Evolutionary conservation across 108 stramenopile genomes (phyloP), one percentile per base, ranked within the genome.

Genomic region (Discostella pseudostelligera): DNA sequence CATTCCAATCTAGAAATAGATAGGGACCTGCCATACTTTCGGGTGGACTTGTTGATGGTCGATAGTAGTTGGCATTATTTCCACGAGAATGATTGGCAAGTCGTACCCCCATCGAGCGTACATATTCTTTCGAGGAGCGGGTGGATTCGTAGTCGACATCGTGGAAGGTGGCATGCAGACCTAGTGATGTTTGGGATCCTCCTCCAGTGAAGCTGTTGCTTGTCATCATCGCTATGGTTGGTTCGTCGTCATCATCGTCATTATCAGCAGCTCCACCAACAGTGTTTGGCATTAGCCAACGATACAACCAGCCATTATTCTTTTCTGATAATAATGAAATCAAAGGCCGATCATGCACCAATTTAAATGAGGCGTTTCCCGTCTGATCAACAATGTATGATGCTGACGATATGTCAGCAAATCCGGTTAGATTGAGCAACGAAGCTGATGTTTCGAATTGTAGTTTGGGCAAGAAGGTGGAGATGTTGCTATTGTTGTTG

Each of bases 351-450:
- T 87, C 84, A 63, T 93, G 91, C 3, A 43, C 49, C 20, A 83
- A 64, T 17, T 37, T 44, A 26, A 84, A 78, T 14, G 80, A 49
- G 0, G 85, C 57, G 13, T 63, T 62, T 7, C 83, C 67, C n/a
- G 85, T 79, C 53, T 89, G 85, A 63, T 93, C 89, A 19, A 90
- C 79, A 20, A 84, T 75, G 61, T 93, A 93, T 17, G 62, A 66
- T 9, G 86, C 57, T 12, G 65, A 36, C 4, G 87, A 83, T 3
- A 77, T 73, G 57, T 93, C 92, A 10, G 83, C 61, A 57, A 69
- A 68, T 28, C 92, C 92, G 17, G 87, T 75, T 4, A 90, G 47
- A 62, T 93, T 93, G 19, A 73, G 67, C 20, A 90, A 59, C 0
- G 85, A 85, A 1, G 71, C 76, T 8, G 79, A 73, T 11, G 76